Evolutionary conservation across 1,139 yeast species (phyloP), one percentile per base, ranked within the genome.

Genomic region (Debaryomyces singareniensis): DNA sequence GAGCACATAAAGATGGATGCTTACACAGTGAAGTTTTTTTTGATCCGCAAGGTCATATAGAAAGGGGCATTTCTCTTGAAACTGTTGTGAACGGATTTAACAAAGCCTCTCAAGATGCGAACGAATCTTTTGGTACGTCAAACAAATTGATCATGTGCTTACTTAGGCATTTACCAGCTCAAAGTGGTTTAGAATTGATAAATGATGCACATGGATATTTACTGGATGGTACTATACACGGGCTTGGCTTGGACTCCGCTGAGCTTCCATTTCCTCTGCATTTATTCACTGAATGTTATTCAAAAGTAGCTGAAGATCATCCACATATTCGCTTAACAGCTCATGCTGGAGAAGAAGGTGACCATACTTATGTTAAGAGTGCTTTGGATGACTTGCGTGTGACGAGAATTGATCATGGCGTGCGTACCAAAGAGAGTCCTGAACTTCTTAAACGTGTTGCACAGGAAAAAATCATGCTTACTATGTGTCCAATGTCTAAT

Each of bases 341-440:
- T 2, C 94, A 83, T 51, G 93, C 91, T 3, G 94, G 94, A 42
- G 94, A 83, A 55, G 93, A 83, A 58, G 93, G 91, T 30, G 84
- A 79, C 39, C 75, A 83, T 27, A 66, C 72, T 11, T 81, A 63
- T 41, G 82, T 83, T 23, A 40, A 58, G 9, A 63, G 65, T 30
- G 61, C 91, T 1, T 56, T 83, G 38, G 76, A 79, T 43, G 40
- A 62, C 27, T 65, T 83, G 40, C 63, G 71, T 2, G 84, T 74
- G 11, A 66, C 75, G 20, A 70, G 94, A 56, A 78, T 83, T 35
- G 94, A 83, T 47, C 94, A 83, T 48, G 94, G 94, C 30, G 72
- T 82, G 35, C 75, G 79, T 44, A 69, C 84, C 10, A 57, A 64
- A 28, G 67, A 79, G 26, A 75, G 68, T 42, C 62, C 58, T 1